These are phyloP conservation scores for Hylodesmum podocarpum DNA, from an alignment of 306 rosid genomes.

Conservation along the genomic window DNA sequence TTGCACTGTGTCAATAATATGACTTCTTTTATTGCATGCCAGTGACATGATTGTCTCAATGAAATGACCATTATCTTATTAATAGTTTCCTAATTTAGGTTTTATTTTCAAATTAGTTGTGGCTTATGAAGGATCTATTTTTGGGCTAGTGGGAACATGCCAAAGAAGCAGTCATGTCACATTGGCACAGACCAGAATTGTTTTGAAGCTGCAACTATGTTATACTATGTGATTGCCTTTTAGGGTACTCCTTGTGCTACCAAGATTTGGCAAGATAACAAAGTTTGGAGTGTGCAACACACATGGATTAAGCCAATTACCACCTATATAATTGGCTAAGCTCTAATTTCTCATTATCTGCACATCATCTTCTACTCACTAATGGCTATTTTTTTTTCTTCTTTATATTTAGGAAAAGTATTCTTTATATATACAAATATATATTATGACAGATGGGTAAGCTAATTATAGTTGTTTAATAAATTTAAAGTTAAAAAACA, in stretches of 20 bases:
- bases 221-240: conserved; percentile 22
- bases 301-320: conserved; percentile 1
- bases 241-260: conserved; percentile 30
- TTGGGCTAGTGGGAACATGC: conserved; percentile 29
- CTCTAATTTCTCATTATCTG: conserved; percentile 27
- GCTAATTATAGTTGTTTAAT: too few relatives aligned
- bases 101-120: neutral
- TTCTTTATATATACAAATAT: too few relatives aligned
- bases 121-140: conserved; percentile 20
- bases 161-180: conserved; percentile 35
- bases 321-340: conserved; percentile 19
- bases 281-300: conserved; percentile 23
- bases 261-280: conserved; percentile 35
- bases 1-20: conserved; percentile 3
- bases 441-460: neutral
- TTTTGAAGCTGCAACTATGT: neutral
- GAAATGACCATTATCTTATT: conserved; percentile 8
- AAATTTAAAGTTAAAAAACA: too few relatives aligned
- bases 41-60: conserved; percentile 23
- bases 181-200: conserved; percentile 23
- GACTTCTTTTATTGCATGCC: too few relatives aligned
- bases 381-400: neutral
- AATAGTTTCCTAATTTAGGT: conserved; percentile 11
- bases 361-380: conserved; percentile 16
- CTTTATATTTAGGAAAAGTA: neutral